Percentiles rank a stretch among this genome's conserved stretches.
These are phyloP conservation scores for Fabrea salina DNA, from an alignment of 169 alveolate species.

Conservation along the genomic window DNA sequence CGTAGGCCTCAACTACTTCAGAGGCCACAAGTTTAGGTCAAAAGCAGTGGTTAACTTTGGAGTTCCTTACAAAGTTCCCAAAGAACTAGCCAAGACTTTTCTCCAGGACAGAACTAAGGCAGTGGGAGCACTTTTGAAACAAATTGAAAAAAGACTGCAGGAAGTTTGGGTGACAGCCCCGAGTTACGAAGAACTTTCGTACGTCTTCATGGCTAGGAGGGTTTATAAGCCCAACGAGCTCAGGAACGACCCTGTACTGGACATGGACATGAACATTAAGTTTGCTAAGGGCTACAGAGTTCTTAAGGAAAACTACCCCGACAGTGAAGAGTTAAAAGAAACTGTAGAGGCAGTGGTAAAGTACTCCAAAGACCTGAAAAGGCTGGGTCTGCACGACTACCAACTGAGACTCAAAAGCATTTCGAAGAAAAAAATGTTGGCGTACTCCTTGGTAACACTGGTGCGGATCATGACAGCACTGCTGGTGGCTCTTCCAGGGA, in stretches of 20 bases:
- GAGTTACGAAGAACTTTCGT: slow-evolving; percentile 46
- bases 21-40: slow-evolving; percentile 40
- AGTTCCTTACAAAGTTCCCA: slow-evolving; percentile 46
- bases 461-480: slow-evolving; percentile 29
- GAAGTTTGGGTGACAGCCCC: slow-evolving; percentile 65
- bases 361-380: slow-evolving; percentile 41
- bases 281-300: slow-evolving; percentile 55
- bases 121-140: slow-evolving; percentile 9
- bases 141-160: slow-evolving; percentile 47
- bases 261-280: slow-evolving; percentile 49
- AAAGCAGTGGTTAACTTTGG: slow-evolving; percentile 45
- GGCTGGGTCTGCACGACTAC: slow-evolving; percentile 39
- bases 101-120: slow-evolving; percentile 20
- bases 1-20: slow-evolving; percentile 55
- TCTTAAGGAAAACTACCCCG: slow-evolving; percentile 29
- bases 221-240: slow-evolving; percentile 46
- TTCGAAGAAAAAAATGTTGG: slow-evolving; percentile 13
- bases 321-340: slow-evolving; percentile 29
- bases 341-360: slow-evolving; percentile 15
- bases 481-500: slow-evolving; percentile 45
- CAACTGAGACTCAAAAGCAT: slow-evolving; percentile 34
- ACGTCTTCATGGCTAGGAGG: slow-evolving; percentile 54
- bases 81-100: slow-evolving; percentile 24
- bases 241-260: slow-evolving; percentile 36
- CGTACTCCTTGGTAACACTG: slow-evolving; percentile 26